These are phyloP conservation scores for Sclerotinia spermophila DNA, from an alignment of 2,329 filamentous ascomycete species.

Conservation along the genomic window DNA sequence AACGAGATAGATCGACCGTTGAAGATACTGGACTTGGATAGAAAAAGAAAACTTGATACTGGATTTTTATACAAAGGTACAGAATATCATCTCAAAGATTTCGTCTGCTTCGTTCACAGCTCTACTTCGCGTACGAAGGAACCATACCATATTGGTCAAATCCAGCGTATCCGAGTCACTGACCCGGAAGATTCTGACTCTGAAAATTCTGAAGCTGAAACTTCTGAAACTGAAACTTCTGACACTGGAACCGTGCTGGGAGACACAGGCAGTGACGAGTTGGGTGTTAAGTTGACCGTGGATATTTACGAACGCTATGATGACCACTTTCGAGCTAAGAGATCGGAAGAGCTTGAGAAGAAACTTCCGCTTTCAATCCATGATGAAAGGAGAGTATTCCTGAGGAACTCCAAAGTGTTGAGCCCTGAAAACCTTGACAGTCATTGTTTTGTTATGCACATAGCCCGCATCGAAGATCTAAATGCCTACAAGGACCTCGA, in stretches of 20 bases:
- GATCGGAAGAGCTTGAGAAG: not conserved
- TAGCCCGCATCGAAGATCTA: constrained; percentile 22
- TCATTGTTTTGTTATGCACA: constrained; percentile 23
- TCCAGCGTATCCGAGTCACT: not conserved
- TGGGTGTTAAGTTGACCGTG: not conserved
- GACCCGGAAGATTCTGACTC: not conserved
- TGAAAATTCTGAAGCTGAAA: not conserved
- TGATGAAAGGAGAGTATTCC: constrained; percentile 22
- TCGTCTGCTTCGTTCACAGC: constrained; percentile 20
- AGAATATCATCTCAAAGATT: constrained; percentile 20
- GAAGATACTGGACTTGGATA: not conserved
- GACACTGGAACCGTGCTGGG: too few relatives aligned
- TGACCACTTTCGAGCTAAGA: not conserved
- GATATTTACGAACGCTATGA: constrained; percentile 20
- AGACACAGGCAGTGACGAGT: too few relatives aligned
- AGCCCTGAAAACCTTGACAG: constrained; percentile 19
- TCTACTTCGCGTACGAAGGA: not conserved
- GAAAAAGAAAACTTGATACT: not conserved
- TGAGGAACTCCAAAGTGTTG: not conserved
- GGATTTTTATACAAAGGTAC: not conserved
- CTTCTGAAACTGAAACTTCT: not conserved
- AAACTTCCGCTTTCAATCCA: not conserved
- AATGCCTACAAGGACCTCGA: constrained; percentile 23
- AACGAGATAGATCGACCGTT: not conserved
- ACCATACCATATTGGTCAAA: constrained; percentile 24